Conservation (phyloP, 257 asterid genomes). For the Gynochthodes officinalis region DNA sequence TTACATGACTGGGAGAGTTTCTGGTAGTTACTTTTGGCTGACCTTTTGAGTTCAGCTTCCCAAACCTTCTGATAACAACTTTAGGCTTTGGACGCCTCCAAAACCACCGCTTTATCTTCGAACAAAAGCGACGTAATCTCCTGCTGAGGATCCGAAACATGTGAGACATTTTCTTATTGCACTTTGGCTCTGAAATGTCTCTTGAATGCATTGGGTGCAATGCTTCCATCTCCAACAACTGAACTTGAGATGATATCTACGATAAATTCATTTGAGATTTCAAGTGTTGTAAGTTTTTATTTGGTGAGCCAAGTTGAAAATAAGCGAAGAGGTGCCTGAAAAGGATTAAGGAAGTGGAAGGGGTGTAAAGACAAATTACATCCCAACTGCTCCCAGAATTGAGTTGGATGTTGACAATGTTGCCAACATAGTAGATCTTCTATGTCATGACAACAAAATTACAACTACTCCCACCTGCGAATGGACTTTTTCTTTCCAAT, state of each 20-base stretch:
- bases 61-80: constrained; percentile 58
- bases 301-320: constrained; percentile 10
- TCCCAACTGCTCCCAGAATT: constrained; percentile 63
- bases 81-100: constrained; percentile 53
- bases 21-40: constrained; percentile 15
- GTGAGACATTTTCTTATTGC: constrained; percentile 36
- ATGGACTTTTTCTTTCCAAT: constrained; percentile 36
- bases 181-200: constrained; percentile 26
- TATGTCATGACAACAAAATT: constrained; percentile 40
- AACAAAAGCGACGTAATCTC: constrained; percentile 50
- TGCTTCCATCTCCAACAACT: neutral
- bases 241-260: neutral
- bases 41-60: constrained; percentile 34
- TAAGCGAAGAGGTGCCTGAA: neutral
- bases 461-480: constrained; percentile 75
- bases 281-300: neutral
- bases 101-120: constrained; percentile 32
- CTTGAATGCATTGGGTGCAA: constrained; percentile 39
- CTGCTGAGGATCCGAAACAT: constrained; percentile 43
- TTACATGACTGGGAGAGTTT: constrained; percentile 4
- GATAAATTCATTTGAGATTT: neutral
- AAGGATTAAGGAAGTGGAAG: constrained; percentile 10
- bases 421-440: constrained; percentile 28
- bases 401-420: constrained; percentile 42
- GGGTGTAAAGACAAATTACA: constrained; percentile 24